A percentile compares a stretch with the other conserved stretches of the same genome.
Evolutionary conservation across 306 rosid species (phyloP).

Genomic region (Quercus mongolica): DNA sequence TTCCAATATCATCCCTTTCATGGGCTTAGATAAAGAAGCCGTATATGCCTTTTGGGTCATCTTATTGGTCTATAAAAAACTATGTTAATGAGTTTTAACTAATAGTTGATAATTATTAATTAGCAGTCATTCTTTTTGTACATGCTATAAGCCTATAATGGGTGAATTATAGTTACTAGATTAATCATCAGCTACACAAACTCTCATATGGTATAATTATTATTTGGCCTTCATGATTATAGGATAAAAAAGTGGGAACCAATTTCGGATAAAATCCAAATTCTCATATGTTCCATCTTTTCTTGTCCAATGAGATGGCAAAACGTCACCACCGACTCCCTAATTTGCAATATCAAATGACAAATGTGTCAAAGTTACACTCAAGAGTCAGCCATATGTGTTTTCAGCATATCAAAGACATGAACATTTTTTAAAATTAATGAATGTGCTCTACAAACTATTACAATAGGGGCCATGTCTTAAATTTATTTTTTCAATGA

Average conservation of each 20-base stretch:
- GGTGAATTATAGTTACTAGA: conserved; percentile 39
- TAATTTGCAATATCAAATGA: conserved; percentile 28
- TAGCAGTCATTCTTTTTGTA: conserved; percentile 23
- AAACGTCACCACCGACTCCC: conserved; percentile 32
- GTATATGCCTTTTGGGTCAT: conserved; percentile 1
- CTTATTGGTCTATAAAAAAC: background rate
- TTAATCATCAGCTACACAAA: conserved; percentile 41
- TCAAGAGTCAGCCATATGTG: background rate
- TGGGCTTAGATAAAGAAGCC: conserved; percentile 29
- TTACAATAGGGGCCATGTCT: background rate
- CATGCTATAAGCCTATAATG: conserved; percentile 31
- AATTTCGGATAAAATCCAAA: conserved; percentile 46
- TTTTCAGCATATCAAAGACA: background rate
- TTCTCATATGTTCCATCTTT: conserved; percentile 26
- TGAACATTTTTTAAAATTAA: background rate
- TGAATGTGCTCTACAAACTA: background rate
- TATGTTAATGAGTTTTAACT: conserved; percentile 23
- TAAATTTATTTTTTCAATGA: background rate
- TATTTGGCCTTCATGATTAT: conserved; percentile 25
- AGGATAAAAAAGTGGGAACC: conserved; percentile 41
- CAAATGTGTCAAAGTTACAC: conserved; percentile 6
- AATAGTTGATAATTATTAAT: conserved; percentile 2
- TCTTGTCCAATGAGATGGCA: conserved; percentile 32
- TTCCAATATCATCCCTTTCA: conserved; percentile 3
- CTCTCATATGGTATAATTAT: conserved; percentile 22